Base-by-base conservation (phyloP, 2,329 filamentous ascomycete species). In the Aspergillus felis region DNA sequence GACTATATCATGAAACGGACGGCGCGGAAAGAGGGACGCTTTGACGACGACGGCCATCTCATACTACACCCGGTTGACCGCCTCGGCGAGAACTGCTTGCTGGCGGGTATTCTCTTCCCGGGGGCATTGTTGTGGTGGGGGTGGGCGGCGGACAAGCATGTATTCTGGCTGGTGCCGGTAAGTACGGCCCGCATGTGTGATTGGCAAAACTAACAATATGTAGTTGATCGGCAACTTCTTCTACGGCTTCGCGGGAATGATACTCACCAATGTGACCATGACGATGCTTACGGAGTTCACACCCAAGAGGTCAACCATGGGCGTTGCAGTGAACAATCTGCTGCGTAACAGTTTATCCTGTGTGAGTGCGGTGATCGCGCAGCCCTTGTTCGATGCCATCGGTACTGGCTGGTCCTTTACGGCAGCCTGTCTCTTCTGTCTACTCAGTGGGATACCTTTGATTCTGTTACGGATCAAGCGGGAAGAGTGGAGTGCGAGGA, bases 231-330 rank as follows among this genome's bases (percentile, higher is more conserved):
- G 58, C 17, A 64, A 63, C 55, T 62, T 66, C 55, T 60, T 64
- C 64, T 76, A 75, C 53, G 74, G 74, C 44, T 55, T 74, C 7
- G 72, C 72, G 6, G 66, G 61, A 14, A 76, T 76, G 74, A 57
- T 76, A 3, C 68, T 74, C 47, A 74, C 74, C 61, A 66, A 66
- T 7, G 59, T 72, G 53, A 55, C 69, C 3, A 74, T 71, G 6
- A 76, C 74, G 3, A 76, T 76, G 74, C 62, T 78, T 51, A 78
- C 76, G 1, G 76, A 78, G 41, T 78, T 77, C 59, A 75, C 76
- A 71, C 75, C 76, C 4, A 59, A 68, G 8, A 71, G 69, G 47
- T 69, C 73, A 1, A 68, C 61, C 42, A 69, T 68, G 47, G 76
- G 76, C 14, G 72, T 78, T 10, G 76, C 76, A 2, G 56, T 76